phyloP scores from a whole-genome alignment of 139 green algal genomes.

The Astrephomene gubernaculifera region DNA sequence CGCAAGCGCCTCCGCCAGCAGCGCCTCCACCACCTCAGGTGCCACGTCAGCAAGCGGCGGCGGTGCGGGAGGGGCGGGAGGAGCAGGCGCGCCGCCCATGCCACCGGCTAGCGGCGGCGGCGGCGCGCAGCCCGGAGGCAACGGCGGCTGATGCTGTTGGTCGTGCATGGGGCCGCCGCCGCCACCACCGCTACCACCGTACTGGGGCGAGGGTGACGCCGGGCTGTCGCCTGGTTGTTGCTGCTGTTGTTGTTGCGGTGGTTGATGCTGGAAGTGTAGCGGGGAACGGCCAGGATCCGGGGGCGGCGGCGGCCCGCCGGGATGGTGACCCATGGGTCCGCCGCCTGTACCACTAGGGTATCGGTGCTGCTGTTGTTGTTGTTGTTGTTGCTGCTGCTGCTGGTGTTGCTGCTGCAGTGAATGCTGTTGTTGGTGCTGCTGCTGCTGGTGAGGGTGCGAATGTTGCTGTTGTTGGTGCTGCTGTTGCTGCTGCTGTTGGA shows the following conservation, averaged over 20 bases:
- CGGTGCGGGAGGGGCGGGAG: background rate
- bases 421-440: constrained; percentile 11
- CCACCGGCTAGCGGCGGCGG: background rate
- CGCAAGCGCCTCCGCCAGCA: constrained; percentile 31
- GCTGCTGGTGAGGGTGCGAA: background rate
- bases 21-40: constrained; percentile 3
- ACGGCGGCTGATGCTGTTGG: background rate
- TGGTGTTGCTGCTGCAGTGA: background rate
- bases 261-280: no score
- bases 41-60: background rate
- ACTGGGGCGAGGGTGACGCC: background rate
- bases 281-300: constrained; percentile 14
- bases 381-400: background rate
- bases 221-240: background rate
- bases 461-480: constrained; percentile 5
- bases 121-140: background rate
- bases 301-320: constrained; percentile 7
- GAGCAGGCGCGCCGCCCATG: background rate
- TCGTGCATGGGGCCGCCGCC: background rate
- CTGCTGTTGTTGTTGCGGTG: no score
- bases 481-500: no score
- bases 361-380: background rate
- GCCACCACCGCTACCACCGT: background rate
- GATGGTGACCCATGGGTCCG: background rate
- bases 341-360: background rate